These are phyloP conservation scores for Margaritispora aquatica DNA, from an alignment of 495 filamentous ascomycete species.

Conservation along the genomic window DNA sequence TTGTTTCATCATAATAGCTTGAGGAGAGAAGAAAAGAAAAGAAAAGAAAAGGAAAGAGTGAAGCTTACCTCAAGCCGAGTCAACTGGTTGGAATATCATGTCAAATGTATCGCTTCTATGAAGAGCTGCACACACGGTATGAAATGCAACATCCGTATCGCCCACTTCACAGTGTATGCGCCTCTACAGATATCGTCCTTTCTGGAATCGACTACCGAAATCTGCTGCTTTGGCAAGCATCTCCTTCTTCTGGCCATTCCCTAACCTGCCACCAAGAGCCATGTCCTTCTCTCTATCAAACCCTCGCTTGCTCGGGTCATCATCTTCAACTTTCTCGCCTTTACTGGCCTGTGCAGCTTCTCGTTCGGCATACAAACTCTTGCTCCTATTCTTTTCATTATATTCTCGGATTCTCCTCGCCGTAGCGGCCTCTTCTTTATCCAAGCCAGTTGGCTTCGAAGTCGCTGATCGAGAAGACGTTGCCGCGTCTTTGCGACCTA, in stretches of 20 bases:
- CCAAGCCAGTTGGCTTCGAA: constrained; percentile 13
- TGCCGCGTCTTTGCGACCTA: constrained; percentile 56
- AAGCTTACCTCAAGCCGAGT: not conserved
- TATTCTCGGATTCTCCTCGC: constrained; percentile 52
- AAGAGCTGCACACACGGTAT: no score
- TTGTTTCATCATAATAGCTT: not conserved
- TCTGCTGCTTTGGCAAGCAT: constrained; percentile 74
- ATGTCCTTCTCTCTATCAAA: constrained; percentile 98
- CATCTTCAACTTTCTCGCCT: constrained; percentile 51
- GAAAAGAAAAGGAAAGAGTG: not conserved
- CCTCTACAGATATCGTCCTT: constrained; percentile 59
- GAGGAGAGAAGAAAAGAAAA: no score
- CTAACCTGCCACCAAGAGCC: constrained; percentile 64
- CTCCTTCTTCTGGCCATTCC: constrained; percentile 67
- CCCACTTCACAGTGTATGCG: no score
- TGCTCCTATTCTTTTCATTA: constrained; percentile 50
- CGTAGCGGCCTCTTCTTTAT: constrained; percentile 30
- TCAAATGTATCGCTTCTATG: no score
- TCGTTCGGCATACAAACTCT: constrained; percentile 59
- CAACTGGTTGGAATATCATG: no score
- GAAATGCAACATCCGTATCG: no score
- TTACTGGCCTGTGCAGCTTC: constrained; percentile 26
- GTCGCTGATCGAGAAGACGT: not conserved
- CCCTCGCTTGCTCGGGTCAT: constrained; percentile 82
- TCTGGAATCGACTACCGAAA: constrained; percentile 76